Evolutionary conservation across 257 asterid genomes (phyloP).

Genomic region (Craterostigma plantagineum): DNA sequence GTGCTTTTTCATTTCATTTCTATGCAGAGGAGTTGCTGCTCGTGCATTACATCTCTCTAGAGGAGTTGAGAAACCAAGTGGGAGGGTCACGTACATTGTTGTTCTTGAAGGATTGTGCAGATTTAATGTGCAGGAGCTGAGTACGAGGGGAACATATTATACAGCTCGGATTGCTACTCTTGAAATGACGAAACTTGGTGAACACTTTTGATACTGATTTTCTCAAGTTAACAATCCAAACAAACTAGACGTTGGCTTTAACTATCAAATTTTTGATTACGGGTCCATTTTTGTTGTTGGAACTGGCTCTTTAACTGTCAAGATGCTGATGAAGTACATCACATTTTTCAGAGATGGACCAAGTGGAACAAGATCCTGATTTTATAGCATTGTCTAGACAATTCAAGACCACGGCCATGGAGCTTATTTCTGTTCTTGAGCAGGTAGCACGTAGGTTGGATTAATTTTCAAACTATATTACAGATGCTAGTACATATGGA

Average conservation of each 20-base stretch:
- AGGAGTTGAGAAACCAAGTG: constrained; percentile 99
- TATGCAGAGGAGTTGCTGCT: constrained; percentile 74
- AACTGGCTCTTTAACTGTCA: too few relatives aligned
- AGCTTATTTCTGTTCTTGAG: constrained; percentile 89
- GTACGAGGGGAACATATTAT: constrained; percentile 88
- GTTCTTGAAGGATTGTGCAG: constrained; percentile 96
- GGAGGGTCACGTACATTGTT: constrained; percentile 91
- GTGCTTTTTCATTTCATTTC: constrained; percentile 8
- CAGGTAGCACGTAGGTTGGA: constrained; percentile 40
- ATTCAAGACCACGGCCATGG: constrained; percentile 85
- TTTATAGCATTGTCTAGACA: constrained; percentile 79
- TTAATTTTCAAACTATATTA: constrained; percentile 6
- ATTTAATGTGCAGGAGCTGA: constrained; percentile 89
- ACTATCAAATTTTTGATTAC: too few relatives aligned
- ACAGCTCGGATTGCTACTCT: constrained; percentile 90
- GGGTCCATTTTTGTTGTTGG: too few relatives aligned
- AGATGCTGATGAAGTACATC: too few relatives aligned
- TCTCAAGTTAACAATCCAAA: too few relatives aligned
- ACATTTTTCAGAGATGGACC: constrained; percentile 78
- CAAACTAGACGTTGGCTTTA: too few relatives aligned
- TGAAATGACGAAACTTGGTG: constrained; percentile 78
- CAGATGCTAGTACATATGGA: too few relatives aligned
- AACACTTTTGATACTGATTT: too few relatives aligned
- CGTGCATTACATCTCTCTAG: constrained; percentile 94
- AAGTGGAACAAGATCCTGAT: constrained; percentile 90